These are phyloP conservation scores for Fusarium floridanum DNA, from an alignment of 2,329 filamentous ascomycete species.

Conservation along the genomic window DNA sequence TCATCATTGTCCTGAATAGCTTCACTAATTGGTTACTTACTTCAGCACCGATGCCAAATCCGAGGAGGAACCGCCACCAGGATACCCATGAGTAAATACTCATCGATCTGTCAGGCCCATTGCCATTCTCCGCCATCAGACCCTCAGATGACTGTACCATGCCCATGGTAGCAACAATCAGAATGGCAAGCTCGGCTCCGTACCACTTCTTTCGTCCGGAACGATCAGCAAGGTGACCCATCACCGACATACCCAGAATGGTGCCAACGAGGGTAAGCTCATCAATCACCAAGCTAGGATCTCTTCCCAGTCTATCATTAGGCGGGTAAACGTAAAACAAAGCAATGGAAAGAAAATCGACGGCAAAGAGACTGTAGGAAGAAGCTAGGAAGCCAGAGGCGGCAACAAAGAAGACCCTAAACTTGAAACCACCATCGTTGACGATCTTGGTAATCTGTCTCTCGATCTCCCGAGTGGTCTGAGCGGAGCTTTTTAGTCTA, in stretches of 20 bases:
- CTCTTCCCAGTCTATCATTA: background rate
- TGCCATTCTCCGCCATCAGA: background rate
- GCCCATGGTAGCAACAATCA: slow-evolving; percentile 25
- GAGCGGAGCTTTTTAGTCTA: background rate
- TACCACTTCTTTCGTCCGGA: slow-evolving; percentile 26
- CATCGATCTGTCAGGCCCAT: slow-evolving; percentile 3
- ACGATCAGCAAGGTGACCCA: slow-evolving; percentile 18
- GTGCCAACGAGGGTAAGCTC: slow-evolving; percentile 25
- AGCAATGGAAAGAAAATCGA: slow-evolving; percentile 21
- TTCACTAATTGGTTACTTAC: background rate
- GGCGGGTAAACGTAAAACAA: slow-evolving; percentile 23
- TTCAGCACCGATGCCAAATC: slow-evolving; percentile 29
- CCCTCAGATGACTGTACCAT: slow-evolving; percentile 26
- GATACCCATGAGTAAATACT: slow-evolving; percentile 30
- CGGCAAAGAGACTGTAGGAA: slow-evolving; percentile 21
- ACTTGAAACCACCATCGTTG: slow-evolving; percentile 27
- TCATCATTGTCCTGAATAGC: background rate
- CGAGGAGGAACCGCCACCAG: slow-evolving; percentile 24
- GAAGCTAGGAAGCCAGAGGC: slow-evolving; percentile 29
- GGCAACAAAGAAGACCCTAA: slow-evolving; percentile 30
- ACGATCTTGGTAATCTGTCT: slow-evolving; percentile 31
- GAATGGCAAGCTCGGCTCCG: slow-evolving; percentile 16
- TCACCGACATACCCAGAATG: slow-evolving; percentile 28
- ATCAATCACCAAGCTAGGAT: slow-evolving; percentile 17
- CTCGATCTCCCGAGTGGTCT: slow-evolving; percentile 26